Evolutionary conservation across 2,329 filamentous ascomycete genomes (phyloP).

Genomic region (Metarhizium rileyi): DNA sequence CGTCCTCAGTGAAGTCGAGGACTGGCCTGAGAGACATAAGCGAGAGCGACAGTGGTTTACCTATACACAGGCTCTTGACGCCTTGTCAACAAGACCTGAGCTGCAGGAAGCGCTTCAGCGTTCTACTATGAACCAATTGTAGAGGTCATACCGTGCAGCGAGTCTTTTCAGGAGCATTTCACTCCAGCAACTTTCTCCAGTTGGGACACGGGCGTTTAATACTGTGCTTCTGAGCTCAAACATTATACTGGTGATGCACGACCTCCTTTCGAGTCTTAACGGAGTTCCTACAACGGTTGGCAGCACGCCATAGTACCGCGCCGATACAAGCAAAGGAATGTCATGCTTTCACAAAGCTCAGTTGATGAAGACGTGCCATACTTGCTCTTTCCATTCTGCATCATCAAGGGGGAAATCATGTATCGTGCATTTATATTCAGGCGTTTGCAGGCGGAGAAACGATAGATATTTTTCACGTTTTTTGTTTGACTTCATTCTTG

Average conservation of each 20-base stretch:
- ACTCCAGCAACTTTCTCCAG: neutral
- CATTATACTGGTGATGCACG: neutral
- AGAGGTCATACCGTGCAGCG: conserved; percentile 4
- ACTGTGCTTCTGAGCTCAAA: neutral
- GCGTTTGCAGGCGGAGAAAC: conserved; percentile 7
- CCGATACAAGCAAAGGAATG: neutral
- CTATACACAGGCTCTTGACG: conserved; percentile 70
- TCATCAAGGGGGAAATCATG: neutral
- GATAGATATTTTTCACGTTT: conserved; percentile 4
- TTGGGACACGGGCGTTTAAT: neutral
- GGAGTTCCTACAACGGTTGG: neutral
- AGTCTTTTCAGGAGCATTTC: neutral
- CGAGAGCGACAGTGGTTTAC: conserved; percentile 83
- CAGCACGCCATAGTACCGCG: neutral
- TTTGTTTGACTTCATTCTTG: conserved; percentile 3
- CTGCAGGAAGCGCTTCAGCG: conserved; percentile 77
- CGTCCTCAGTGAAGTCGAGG: conserved; percentile 73
- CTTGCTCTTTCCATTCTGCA: conserved; percentile 1
- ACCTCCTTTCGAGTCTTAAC: neutral
- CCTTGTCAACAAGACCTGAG: conserved; percentile 71
- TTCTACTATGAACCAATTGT: conserved; percentile 54
- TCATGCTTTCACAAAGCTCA: neutral
- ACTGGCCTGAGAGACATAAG: conserved; percentile 94
- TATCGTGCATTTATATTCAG: conserved; percentile 7
- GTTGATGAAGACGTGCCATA: neutral